Evolutionary conservation across 2,329 filamentous ascomycete species (phyloP).

Genomic region (Verticillium nonalfalfae): DNA sequence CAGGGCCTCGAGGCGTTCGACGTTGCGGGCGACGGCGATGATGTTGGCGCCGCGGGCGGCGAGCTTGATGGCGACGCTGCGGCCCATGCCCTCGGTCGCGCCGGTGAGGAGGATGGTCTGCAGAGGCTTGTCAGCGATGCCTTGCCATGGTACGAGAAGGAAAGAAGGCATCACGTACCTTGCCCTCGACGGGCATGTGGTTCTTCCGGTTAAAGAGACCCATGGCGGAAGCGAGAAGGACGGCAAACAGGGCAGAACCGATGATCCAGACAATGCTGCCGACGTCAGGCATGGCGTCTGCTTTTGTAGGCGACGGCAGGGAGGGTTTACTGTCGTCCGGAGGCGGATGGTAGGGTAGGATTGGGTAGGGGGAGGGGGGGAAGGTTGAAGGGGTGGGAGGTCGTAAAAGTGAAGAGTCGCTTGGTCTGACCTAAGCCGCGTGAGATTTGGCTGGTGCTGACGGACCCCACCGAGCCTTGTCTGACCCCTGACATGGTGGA

Average conservation of each 20-base stretch:
- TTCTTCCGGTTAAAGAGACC: constrained; percentile 64
- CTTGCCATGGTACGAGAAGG: neutral
- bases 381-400: no score
- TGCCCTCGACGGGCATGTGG: constrained; percentile 77
- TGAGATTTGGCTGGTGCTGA: no score
- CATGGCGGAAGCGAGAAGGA: constrained; percentile 45
- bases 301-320: no score
- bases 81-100: constrained; percentile 88
- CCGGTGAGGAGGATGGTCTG: constrained; percentile 88
- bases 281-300: neutral
- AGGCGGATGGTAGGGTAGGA: no score
- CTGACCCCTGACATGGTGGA: no score
- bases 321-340: no score
- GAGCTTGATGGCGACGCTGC: constrained; percentile 66
- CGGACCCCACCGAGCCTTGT: no score
- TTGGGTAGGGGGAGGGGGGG: no score
- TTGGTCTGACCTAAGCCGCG: no score
- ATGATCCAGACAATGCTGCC: neutral
- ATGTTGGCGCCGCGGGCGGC: constrained; percentile 80
- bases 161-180: constrained; percentile 44
- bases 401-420: no score
- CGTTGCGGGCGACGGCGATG: constrained; percentile 75
- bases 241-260: constrained; percentile 10
- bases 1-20: constrained; percentile 60
- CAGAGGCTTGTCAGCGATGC: neutral